Conservation (phyloP, 371 early-diverging fungal species). For the Phascolomyces articulosus region DNA sequence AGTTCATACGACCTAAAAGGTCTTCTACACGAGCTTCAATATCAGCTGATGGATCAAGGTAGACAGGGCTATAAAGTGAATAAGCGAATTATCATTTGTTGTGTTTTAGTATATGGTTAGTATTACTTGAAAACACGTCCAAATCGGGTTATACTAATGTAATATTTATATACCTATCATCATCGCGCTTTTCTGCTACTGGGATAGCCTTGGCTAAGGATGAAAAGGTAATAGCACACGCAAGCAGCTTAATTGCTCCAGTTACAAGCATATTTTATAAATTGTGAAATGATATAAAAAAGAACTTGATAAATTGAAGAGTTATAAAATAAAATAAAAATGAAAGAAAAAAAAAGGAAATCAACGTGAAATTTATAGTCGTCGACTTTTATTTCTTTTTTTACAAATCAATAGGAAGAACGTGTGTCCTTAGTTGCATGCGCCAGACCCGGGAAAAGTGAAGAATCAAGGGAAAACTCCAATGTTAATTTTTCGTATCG, state of each 20-base stretch:
- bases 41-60: constrained; percentile 15
- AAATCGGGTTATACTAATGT: not conserved
- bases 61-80: constrained; percentile 9
- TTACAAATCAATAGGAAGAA: not conserved
- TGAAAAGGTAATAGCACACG: not conserved
- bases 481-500: not conserved
- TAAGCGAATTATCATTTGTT: no score
- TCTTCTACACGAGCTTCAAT: constrained; percentile 24
- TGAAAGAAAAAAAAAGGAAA: not conserved
- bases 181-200: not conserved
- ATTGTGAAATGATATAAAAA: not conserved
- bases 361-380: not conserved
- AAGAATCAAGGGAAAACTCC: not conserved
- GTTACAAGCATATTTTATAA: not conserved
- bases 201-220: not conserved
- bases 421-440: no score
- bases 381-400: constrained; percentile 1
- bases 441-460: not conserved
- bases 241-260: not conserved
- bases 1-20: constrained; percentile 23
- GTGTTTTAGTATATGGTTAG: no score
- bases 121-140: no score
- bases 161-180: not conserved
- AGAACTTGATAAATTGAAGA: no score
- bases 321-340: not conserved